Conservation (phyloP, 768 basidiomycete species). For the Leucosporidium yakuticum region DNA sequence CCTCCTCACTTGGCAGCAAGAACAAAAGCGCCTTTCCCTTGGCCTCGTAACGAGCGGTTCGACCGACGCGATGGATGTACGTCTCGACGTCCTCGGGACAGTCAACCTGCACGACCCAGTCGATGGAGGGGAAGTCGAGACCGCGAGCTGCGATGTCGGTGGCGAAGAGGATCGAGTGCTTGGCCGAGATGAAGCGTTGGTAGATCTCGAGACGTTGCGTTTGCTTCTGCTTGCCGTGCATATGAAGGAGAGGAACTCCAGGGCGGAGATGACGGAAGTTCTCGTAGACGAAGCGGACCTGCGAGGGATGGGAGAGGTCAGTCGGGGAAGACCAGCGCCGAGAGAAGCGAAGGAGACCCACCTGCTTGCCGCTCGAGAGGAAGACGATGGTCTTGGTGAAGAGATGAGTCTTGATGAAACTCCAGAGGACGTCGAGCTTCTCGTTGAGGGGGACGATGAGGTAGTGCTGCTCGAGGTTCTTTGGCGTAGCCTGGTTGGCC, state of each 20-base stretch:
- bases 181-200: conserved; percentile 70
- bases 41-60: conserved; percentile 88
- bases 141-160: conserved; percentile 96
- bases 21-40: conserved; percentile 79
- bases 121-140: conserved; percentile 89
- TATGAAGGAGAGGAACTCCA: conserved; percentile 80
- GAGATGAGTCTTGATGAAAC: conserved; percentile 88
- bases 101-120: conserved; percentile 95
- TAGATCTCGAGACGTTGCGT: conserved; percentile 77
- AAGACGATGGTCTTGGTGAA: conserved; percentile 89
- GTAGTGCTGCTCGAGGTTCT: conserved; percentile 81
- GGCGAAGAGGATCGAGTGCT: conserved; percentile 81
- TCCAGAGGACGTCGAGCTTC: conserved; percentile 87
- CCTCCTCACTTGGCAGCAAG: conserved; percentile 82
- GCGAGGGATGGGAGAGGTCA: not conserved
- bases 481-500: conserved; percentile 55
- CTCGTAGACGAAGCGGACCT: conserved; percentile 87
- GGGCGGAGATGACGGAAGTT: conserved; percentile 94
- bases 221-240: conserved; percentile 97
- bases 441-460: conserved; percentile 71
- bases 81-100: conserved; percentile 96
- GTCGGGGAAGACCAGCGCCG: not conserved
- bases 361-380: conserved; percentile 91
- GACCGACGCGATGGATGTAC: conserved; percentile 92
- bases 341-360: conserved; percentile 30